Conservation (phyloP, 345 rosid species). For the Populus simonii region DNA sequence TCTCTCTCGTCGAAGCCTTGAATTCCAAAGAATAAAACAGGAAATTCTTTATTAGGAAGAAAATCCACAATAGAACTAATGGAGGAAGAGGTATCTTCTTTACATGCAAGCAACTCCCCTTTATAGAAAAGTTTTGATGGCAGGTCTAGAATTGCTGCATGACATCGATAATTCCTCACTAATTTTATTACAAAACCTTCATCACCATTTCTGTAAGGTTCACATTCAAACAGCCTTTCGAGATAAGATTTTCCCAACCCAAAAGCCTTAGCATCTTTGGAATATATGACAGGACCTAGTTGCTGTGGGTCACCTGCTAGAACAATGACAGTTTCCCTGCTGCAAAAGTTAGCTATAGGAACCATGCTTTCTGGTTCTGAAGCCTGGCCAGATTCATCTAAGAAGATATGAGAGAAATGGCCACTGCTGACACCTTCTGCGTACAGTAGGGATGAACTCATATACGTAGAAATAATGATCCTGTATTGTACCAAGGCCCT, state of each 20-base stretch:
- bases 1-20: slow-evolving; percentile 94
- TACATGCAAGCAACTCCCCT: slow-evolving; percentile 71
- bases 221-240: slow-evolving; percentile 63
- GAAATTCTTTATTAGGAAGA: slow-evolving; percentile 67
- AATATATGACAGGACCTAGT: slow-evolving; percentile 77
- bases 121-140: slow-evolving; percentile 75
- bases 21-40: slow-evolving; percentile 70
- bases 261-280: slow-evolving; percentile 50
- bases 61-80: slow-evolving; percentile 35
- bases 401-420: slow-evolving; percentile 81
- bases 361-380: slow-evolving; percentile 90
- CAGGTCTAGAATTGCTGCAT: slow-evolving; percentile 71
- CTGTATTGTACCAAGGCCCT: slow-evolving; percentile 46
- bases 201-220: slow-evolving; percentile 45
- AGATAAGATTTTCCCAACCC: slow-evolving; percentile 75
- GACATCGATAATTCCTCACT: slow-evolving; percentile 71
- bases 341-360: slow-evolving; percentile 58
- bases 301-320: slow-evolving; percentile 95
- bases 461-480: slow-evolving; percentile 69
- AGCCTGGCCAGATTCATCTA: slow-evolving; percentile 90
- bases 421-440: slow-evolving; percentile 67
- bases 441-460: slow-evolving; percentile 68
- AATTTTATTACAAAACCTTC: slow-evolving; percentile 63
- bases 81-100: slow-evolving; percentile 45
- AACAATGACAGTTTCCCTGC: slow-evolving; percentile 61